These are phyloP conservation scores for Extremus antarcticus DNA, from an alignment of 495 filamentous ascomycete species.

Conservation along the genomic window DNA sequence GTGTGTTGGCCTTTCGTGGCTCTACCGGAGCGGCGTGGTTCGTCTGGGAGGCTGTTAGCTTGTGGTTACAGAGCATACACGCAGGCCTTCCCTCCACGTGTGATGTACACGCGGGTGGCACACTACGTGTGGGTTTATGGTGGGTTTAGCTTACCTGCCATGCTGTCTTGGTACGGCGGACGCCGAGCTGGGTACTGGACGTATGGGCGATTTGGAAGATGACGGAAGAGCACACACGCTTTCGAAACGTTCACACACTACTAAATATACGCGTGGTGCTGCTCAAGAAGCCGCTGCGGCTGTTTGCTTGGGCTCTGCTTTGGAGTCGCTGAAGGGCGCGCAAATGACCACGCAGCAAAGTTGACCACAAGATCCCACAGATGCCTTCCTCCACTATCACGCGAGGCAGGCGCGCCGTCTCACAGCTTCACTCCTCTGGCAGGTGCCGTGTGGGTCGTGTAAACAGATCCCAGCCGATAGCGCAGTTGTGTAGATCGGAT, in stretches of 20 bases:
- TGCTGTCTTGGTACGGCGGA: slow-evolving; percentile 10
- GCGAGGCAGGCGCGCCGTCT: not conserved
- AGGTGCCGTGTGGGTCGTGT: no score
- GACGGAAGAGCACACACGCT: not conserved
- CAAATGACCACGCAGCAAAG: not conserved
- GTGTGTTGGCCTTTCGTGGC: slow-evolving; percentile 92
- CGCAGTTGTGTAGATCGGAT: no score
- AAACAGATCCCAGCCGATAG: no score
- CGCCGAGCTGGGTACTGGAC: not conserved
- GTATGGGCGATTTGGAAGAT: slow-evolving; percentile 4
- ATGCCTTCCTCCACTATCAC: not conserved
- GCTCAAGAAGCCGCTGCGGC: not conserved
- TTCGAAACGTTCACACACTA: not conserved
- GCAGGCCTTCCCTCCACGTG: not conserved
- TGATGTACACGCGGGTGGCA: not conserved
- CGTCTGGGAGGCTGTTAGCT: slow-evolving; percentile 42
- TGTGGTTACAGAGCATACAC: not conserved
- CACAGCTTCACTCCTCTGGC: no score
- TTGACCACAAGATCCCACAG: not conserved
- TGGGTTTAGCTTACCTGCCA: slow-evolving; percentile 31
- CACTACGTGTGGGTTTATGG: slow-evolving; percentile 1
- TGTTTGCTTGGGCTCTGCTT: not conserved
- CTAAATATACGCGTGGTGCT: not conserved
- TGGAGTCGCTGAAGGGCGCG: not conserved
- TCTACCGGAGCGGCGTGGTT: slow-evolving; percentile 85